phyloP scores from a whole-genome alignment of 1,284 basidiomycete species.

The Ganoderma boninense region DNA sequence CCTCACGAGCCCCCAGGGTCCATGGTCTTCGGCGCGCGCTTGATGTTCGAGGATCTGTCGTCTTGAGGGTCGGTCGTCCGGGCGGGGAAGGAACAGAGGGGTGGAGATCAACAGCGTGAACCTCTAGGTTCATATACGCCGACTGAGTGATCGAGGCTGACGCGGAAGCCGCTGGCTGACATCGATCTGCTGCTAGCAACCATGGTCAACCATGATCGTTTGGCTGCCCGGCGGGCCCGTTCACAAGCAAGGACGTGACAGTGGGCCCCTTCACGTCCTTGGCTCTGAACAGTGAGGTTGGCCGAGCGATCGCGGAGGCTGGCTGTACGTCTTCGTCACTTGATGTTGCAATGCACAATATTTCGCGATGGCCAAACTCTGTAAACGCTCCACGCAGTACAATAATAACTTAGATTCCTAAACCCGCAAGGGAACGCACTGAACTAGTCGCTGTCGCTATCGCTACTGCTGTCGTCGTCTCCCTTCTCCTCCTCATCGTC shows the following conservation, averaged over 20 bases:
- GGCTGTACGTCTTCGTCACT: background rate
- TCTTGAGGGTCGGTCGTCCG: background rate
- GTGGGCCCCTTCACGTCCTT: too few species aligned
- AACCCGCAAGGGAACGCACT: constrained; percentile 16
- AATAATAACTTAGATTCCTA: constrained; percentile 21
- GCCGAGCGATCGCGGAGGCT: background rate
- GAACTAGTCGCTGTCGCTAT: constrained; percentile 35
- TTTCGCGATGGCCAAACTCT: background rate
- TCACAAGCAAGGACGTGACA: background rate
- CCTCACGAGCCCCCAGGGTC: constrained; percentile 1
- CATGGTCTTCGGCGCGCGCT: constrained; percentile 11
- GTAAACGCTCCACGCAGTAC: constrained; percentile 4
- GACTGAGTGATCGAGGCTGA: background rate
- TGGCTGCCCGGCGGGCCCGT: background rate
- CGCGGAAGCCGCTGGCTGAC: background rate
- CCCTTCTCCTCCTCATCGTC: constrained; percentile 56
- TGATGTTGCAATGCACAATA: background rate
- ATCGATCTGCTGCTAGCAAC: background rate
- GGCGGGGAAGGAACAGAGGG: background rate
- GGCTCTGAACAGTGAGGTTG: too few species aligned
- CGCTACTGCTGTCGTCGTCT: constrained; percentile 50
- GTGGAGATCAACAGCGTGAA: background rate
- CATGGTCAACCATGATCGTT: background rate
- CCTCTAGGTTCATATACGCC: background rate
- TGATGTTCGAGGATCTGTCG: constrained; percentile 1